Evolutionary conservation across 805 yeast genomes (phyloP).

Genomic region (Pichia scutulata): DNA sequence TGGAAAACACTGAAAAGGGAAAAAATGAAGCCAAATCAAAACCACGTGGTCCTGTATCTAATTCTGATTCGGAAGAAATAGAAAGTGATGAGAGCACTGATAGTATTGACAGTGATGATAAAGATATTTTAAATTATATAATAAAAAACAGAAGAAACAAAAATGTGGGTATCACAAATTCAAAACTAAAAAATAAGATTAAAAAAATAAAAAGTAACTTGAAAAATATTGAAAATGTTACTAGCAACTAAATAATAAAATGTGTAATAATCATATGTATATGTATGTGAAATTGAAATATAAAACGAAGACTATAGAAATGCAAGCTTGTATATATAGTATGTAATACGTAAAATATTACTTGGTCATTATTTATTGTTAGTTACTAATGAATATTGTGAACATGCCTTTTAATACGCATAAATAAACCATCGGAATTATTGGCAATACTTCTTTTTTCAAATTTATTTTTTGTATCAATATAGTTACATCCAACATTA

Average conservation of each 20-base stretch:
- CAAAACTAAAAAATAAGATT: neutral
- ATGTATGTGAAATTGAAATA: neutral
- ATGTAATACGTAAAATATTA: no score
- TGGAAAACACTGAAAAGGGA: neutral
- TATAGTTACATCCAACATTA: conserved; percentile 42
- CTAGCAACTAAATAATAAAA: neutral
- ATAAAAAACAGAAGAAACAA: neutral
- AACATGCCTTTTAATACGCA: conserved; percentile 15
- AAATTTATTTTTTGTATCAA: conserved; percentile 24
- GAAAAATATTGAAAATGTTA: conserved; percentile 1
- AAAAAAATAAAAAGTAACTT: conserved; percentile 2
- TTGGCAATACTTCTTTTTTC: conserved; percentile 20
- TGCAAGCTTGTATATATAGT: no score
- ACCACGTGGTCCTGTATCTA: neutral
- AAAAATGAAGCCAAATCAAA: neutral
- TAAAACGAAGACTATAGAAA: neutral
- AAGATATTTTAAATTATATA: conserved; percentile 4
- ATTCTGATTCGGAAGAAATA: neutral
- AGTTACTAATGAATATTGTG: conserved; percentile 9
- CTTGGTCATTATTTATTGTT: neutral
- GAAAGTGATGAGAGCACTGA: conserved; percentile 1
- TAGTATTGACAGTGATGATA: conserved; percentile 7
- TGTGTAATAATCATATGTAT: neutral
- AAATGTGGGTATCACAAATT: no score
- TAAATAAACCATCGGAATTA: conserved; percentile 13